Evolutionary conservation across 306 rosid species (phyloP).

Genomic region (Cicer yamashitae): DNA sequence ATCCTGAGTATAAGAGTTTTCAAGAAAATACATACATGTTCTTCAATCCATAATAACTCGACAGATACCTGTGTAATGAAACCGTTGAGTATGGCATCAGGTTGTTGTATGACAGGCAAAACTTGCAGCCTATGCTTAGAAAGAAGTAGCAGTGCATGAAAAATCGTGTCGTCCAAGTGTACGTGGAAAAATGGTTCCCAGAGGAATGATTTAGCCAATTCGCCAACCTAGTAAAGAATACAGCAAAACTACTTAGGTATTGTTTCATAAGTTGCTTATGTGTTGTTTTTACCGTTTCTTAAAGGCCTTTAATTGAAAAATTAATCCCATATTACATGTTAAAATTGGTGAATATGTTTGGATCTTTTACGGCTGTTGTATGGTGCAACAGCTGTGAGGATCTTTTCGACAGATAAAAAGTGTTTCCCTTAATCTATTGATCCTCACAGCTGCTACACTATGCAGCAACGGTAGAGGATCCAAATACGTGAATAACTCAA

Average conservation of each 20-base stretch:
- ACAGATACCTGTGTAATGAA: slow-evolving; percentile 63
- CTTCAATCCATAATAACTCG: slow-evolving; percentile 14
- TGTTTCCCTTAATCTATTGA: no score
- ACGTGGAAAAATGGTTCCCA: slow-evolving; percentile 77
- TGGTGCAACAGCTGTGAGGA: no score
- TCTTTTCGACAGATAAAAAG: no score
- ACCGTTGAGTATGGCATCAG: slow-evolving; percentile 55
- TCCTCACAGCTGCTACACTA: no score
- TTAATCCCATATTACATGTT: no score
- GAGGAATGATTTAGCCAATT: slow-evolving; percentile 67
- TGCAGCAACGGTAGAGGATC: no score
- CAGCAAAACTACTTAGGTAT: neutral
- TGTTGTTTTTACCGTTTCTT: no score
- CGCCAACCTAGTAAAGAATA: slow-evolving; percentile 54
- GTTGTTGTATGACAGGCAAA: slow-evolving; percentile 62
- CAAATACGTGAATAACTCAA: no score
- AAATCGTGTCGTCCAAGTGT: slow-evolving; percentile 57
- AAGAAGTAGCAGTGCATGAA: slow-evolving; percentile 69
- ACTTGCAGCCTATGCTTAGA: slow-evolving; percentile 64
- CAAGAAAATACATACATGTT: neutral
- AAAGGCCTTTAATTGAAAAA: no score
- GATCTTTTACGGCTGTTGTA: no score
- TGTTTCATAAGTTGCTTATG: no score
- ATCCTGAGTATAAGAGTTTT: slow-evolving; percentile 2
- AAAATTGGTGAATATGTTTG: no score